Evolutionary conservation across 2,329 filamentous ascomycete genomes (phyloP).

Genomic region (Clonostachys solani): DNA sequence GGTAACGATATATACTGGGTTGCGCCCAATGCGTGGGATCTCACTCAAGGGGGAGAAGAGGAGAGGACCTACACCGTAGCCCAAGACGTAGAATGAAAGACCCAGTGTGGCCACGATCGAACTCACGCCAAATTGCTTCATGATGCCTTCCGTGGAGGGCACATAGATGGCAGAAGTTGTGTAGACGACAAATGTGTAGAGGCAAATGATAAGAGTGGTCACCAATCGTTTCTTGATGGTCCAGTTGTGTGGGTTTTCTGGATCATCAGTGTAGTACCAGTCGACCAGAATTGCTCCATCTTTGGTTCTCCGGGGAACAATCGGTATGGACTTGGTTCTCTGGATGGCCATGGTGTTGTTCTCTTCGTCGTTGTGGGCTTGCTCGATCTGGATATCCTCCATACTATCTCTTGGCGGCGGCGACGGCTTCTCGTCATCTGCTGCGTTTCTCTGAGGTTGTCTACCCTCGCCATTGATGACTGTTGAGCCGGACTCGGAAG

Average conservation of each 20-base stretch:
- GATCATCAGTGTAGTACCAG: conserved; percentile 51
- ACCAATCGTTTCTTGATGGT: conserved; percentile 31
- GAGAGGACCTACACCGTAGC: conserved; percentile 60
- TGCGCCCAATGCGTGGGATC: conserved; percentile 62
- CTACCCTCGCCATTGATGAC: too few species aligned
- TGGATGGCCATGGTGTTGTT: conserved; percentile 17
- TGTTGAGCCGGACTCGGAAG: neutral
- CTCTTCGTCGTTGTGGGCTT: conserved; percentile 24
- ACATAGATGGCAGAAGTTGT: conserved; percentile 42
- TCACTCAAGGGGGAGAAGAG: conserved; percentile 64
- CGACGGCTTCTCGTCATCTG: neutral
- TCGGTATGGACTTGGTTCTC: conserved; percentile 39
- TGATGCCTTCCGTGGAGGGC: conserved; percentile 39
- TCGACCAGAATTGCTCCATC: conserved; percentile 49
- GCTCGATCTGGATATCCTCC: conserved; percentile 13
- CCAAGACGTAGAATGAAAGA: conserved; percentile 59
- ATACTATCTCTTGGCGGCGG: neutral
- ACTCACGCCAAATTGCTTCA: conserved; percentile 46
- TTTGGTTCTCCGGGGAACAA: conserved; percentile 41
- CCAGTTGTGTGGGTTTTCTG: conserved; percentile 54
- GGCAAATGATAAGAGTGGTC: conserved; percentile 39
- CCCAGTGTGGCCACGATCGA: conserved; percentile 49
- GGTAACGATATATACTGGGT: conserved; percentile 62
- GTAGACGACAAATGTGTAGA: conserved; percentile 60
- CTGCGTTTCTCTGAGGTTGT: neutral